Base-by-base conservation (phyloP, 331 rosid genomes). In the Quercus phellos region DNA sequence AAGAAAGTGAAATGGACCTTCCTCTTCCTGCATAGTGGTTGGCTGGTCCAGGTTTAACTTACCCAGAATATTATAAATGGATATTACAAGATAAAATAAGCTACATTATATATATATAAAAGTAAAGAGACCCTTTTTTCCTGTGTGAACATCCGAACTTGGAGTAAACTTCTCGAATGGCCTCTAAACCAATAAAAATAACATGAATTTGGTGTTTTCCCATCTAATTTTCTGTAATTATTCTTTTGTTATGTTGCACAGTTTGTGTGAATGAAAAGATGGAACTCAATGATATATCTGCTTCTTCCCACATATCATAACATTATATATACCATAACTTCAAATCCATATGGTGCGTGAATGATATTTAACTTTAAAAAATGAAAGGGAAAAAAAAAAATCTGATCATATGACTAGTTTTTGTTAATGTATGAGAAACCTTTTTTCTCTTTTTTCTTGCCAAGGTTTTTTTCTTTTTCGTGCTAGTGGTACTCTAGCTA, bases 11-110 rank as follows among this genome's bases (percentile, higher is more conserved):
- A 70, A 58, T 70, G 26, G 5, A 22, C 21, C 30, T 58, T 35
- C 70, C 51, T 29, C 46, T 34, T 21, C 26, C 24, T 26, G 1
- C 0, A 34, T 73, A 51, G 73, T 79, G 32, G 82, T 73, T 79
- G 82, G 74, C 67, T 54, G 68, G 67, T 38, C 38, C 34, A 16
- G 50, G 67, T 61, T 60, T 50, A 51, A 51, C 38, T 59, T 50
- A 24, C 73, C 22, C 4, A 8, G 24, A 29, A 24, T 4, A 46
- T 50, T 70, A 68, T 70, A 18, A 55, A 29, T 61, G 42, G 46
- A 17, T 46, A 46, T 17, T 63, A 6, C 21, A 63, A 30, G 3
- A 30, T 29, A 6, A 17, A 16, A 63, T 63, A 63, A 29, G 46
- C 51, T 6, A 34, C 50, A 6, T 17, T 0, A 8, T 38, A 38